Evolutionary conservation across 768 basidiomycete species (phyloP).

Genomic region (Daedalea quercina): DNA sequence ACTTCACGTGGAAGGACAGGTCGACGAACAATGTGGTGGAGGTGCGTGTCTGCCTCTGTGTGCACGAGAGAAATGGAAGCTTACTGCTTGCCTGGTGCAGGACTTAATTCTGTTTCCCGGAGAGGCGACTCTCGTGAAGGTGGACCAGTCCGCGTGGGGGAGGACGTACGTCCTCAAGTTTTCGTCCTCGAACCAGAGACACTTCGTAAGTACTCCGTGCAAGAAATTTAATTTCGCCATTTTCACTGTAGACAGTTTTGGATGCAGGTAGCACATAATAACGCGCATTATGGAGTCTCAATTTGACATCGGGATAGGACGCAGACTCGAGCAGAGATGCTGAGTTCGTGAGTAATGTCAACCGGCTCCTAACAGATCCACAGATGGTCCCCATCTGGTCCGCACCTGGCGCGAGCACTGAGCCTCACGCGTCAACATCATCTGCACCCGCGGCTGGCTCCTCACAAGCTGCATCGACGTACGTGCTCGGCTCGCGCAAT

Average conservation of each 20-base stretch:
- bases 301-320: conserved; percentile 39
- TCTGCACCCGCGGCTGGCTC: conserved; percentile 12
- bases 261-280: conserved; percentile 58
- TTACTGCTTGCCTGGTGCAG: conserved; percentile 28
- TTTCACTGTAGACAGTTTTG: conserved; percentile 52
- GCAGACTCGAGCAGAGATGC: conserved; percentile 59
- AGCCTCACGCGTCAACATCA: conserved; percentile 40
- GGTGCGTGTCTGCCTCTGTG: conserved; percentile 31
- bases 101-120: conserved; percentile 85
- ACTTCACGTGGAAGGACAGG: conserved; percentile 78
- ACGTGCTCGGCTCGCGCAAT: not conserved
- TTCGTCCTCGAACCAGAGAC: conserved; percentile 80
- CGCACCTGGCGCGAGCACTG: conserved; percentile 40
- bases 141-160: conserved; percentile 56
- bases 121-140: conserved; percentile 77
- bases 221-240: not conserved
- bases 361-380: conserved; percentile 62
- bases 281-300: not conserved
- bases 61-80: not conserved
- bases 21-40: conserved; percentile 55
- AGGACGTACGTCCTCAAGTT: conserved; percentile 88
- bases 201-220: conserved; percentile 56
- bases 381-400: conserved; percentile 57
- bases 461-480: conserved; percentile 1
- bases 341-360: conserved; percentile 69